Evolutionary conservation across 164 flowering plant species (phyloP).

Genomic region (Chimonanthus salicifolius): DNA sequence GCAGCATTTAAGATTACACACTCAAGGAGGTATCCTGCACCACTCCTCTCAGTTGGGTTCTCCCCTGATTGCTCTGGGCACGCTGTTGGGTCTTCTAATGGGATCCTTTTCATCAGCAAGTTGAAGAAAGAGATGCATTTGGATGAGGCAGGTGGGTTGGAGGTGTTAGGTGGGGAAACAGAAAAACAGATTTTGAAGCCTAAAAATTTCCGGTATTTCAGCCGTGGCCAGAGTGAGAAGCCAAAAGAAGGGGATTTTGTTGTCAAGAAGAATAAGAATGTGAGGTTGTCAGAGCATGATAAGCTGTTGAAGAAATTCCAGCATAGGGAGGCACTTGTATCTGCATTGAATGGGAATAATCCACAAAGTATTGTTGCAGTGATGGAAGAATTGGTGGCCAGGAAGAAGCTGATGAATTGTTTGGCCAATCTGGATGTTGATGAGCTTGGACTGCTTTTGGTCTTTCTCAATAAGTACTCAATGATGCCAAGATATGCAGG

Average conservation of each 20-base stretch:
- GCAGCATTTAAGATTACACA: constrained; percentile 56
- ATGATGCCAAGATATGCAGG: constrained; percentile 53
- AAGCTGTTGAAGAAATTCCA: constrained; percentile 78
- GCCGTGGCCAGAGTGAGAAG: constrained; percentile 69
- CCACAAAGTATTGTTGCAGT: constrained; percentile 69
- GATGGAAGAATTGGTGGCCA: constrained; percentile 86
- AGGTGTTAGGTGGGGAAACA: constrained; percentile 22
- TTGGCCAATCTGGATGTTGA: constrained; percentile 63
- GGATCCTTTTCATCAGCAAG: constrained; percentile 61
- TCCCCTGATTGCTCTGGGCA: constrained; percentile 64
- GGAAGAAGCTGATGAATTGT: constrained; percentile 67
- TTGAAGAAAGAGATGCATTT: constrained; percentile 47
- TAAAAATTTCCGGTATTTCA: constrained; percentile 58
- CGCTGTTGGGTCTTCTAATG: constrained; percentile 78
- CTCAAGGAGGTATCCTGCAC: constrained; percentile 75
- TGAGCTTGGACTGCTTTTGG: constrained; percentile 70
- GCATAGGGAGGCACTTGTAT: constrained; percentile 80
- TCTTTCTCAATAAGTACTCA: constrained; percentile 48
- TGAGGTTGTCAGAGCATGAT: constrained; percentile 73
- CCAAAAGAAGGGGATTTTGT: constrained; percentile 61
- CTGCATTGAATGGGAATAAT: constrained; percentile 45
- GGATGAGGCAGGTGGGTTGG: constrained; percentile 20
- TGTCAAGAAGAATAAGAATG: constrained; percentile 48
- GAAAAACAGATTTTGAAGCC: constrained; percentile 46
- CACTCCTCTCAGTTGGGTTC: constrained; percentile 64